These are phyloP conservation scores for Hyaloscypha finlandica DNA, from an alignment of 495 filamentous ascomycete species.

Conservation along the genomic window DNA sequence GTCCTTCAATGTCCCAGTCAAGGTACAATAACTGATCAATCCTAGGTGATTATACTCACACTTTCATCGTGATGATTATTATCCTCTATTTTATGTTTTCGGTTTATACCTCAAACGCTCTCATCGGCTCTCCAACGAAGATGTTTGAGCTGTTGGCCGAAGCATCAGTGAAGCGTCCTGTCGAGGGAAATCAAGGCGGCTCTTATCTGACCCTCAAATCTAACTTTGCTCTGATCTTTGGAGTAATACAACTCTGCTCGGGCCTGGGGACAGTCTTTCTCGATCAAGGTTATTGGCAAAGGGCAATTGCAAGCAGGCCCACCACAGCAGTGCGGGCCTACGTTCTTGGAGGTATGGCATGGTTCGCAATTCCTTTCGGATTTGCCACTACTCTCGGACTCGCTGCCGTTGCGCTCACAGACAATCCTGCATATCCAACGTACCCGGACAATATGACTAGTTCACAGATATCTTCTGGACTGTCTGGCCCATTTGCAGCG, in stretches of 20 bases:
- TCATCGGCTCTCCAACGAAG: slow-evolving; percentile 44
- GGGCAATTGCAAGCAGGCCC: slow-evolving; percentile 87
- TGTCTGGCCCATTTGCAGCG: slow-evolving; percentile 48
- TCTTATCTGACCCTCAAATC: slow-evolving; percentile 56
- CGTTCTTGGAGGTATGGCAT: slow-evolving; percentile 84
- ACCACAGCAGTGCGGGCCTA: slow-evolving; percentile 89
- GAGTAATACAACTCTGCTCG: slow-evolving; percentile 85
- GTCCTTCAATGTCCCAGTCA: neutral
- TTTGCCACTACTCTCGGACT: slow-evolving; percentile 91
- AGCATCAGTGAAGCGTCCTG: slow-evolving; percentile 46
- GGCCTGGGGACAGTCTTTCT: slow-evolving; percentile 62
- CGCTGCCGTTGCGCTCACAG: slow-evolving; percentile 51
- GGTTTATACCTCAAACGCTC: slow-evolving; percentile 45
- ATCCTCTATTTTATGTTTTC: slow-evolving; percentile 53
- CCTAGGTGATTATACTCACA: slow-evolving; percentile 36
- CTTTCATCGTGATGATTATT: slow-evolving; percentile 40
- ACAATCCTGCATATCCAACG: slow-evolving; percentile 49
- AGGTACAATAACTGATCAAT: neutral
- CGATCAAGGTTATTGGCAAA: slow-evolving; percentile 75
- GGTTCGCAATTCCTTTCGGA: slow-evolving; percentile 96
- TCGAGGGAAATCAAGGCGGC: slow-evolving; percentile 50
- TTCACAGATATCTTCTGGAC: slow-evolving; percentile 46
- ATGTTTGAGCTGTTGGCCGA: slow-evolving; percentile 51
- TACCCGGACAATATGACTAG: slow-evolving; percentile 51
- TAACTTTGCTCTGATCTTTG: slow-evolving; percentile 82